phyloP scores from a whole-genome alignment of 164 flowering plant species.

The Aristolochia contorta region DNA sequence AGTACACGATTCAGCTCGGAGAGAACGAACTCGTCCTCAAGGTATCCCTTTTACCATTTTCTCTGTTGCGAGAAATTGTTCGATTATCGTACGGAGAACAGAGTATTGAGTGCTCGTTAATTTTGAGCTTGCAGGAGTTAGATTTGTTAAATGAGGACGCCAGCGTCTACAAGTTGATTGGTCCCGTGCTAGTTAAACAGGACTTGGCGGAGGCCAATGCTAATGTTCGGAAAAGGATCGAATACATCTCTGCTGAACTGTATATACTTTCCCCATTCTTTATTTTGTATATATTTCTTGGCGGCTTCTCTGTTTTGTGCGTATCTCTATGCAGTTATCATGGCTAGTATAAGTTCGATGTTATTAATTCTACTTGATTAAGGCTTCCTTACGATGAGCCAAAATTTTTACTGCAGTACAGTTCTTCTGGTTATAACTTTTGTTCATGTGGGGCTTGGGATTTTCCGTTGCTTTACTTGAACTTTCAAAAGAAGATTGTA shows the following conservation, averaged over 20 bases:
- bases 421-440: too few relatives aligned
- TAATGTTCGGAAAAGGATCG: constrained; percentile 91
- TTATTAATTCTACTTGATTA: too few relatives aligned
- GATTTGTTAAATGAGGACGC: constrained; percentile 77
- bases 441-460: too few relatives aligned
- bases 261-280: constrained; percentile 28
- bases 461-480: too few relatives aligned
- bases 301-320: not conserved
- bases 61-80: not conserved
- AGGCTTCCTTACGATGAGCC: too few relatives aligned
- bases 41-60: constrained; percentile 11
- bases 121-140: constrained; percentile 53
- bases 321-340: not conserved
- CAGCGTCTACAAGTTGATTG: constrained; percentile 89
- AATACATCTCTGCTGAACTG: constrained; percentile 92
- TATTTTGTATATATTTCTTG: not conserved
- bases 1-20: constrained; percentile 92
- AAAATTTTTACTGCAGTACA: too few relatives aligned
- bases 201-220: constrained; percentile 97
- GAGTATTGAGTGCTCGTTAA: not conserved
- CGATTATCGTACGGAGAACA: not conserved
- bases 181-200: constrained; percentile 96
- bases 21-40: constrained; percentile 97
- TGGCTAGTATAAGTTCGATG: not conserved
- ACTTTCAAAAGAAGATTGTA: too few relatives aligned